Evolutionary conservation across 768 basidiomycete genomes (phyloP).

Genomic region (Gyrodon lividus): DNA sequence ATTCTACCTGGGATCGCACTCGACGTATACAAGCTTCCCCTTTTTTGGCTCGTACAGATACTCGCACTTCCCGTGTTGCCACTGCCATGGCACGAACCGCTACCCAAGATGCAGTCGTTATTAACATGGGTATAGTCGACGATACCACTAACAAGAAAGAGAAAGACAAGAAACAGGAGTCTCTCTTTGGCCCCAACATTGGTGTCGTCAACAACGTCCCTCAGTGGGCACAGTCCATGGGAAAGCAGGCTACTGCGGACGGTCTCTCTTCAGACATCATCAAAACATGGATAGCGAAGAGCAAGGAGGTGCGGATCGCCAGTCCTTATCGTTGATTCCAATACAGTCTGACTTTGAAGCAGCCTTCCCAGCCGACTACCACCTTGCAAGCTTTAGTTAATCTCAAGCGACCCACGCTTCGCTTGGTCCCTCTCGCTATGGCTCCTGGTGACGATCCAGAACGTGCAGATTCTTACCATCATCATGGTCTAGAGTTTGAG

Average conservation of each 20-base stretch:
- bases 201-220: constrained; percentile 71
- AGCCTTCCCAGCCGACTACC: constrained; percentile 84
- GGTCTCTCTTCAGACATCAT: constrained; percentile 82
- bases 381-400: constrained; percentile 94
- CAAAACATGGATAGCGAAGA: constrained; percentile 80
- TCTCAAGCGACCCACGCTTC: constrained; percentile 85
- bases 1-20: constrained; percentile 58
- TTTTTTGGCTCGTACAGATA: constrained; percentile 51
- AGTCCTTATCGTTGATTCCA: constrained; percentile 1
- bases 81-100: constrained; percentile 47
- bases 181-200: constrained; percentile 90
- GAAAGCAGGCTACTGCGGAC: constrained; percentile 64
- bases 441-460: constrained; percentile 46
- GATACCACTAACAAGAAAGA: constrained; percentile 41
- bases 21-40: constrained; percentile 51
- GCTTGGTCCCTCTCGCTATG: constrained; percentile 62
- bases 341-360: background rate
- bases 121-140: constrained; percentile 21
- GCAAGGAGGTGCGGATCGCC: constrained; percentile 62
- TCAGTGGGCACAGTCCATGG: constrained; percentile 62
- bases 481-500: constrained; percentile 85
- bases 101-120: constrained; percentile 23
- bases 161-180: constrained; percentile 68
- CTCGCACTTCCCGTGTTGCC: constrained; percentile 46
- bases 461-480: constrained; percentile 50